phyloP scores from a whole-genome alignment of 129 eudicot genomes.

The Artemisia argyi region DNA sequence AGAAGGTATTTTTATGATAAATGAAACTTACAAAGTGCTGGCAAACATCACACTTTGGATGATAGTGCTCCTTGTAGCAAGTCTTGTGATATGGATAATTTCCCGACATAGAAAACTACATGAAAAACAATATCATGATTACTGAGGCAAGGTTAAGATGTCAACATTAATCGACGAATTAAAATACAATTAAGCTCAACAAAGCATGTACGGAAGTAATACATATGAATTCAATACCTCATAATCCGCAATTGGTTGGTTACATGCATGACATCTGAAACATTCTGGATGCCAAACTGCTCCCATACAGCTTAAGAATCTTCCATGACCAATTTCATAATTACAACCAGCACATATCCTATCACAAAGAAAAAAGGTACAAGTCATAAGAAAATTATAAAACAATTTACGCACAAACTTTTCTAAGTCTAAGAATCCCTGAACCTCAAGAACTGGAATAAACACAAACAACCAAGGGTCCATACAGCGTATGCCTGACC shows the following conservation, averaged over 20 bases:
- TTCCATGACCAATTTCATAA: constrained; percentile 84
- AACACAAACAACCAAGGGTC: neutral
- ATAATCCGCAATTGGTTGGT: constrained; percentile 82
- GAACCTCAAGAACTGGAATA: neutral
- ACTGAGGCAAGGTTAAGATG: neutral
- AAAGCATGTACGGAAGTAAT: constrained; percentile 9
- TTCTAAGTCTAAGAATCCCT: neutral
- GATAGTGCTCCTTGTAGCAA: constrained; percentile 86
- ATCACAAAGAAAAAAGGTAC: constrained; percentile 16
- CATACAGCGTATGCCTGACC: too few species aligned
- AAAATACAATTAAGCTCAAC: neutral
- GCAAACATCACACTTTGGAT: constrained; percentile 90
- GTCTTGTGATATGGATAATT: constrained; percentile 72
- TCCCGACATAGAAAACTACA: constrained; percentile 82
- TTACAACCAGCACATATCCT: constrained; percentile 96
- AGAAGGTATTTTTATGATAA: neutral
- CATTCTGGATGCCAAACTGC: constrained; percentile 98
- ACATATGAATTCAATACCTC: constrained; percentile 55
- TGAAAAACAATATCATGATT: neutral
- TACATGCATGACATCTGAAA: constrained; percentile 88
- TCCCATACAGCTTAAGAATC: constrained; percentile 89
- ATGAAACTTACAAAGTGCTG: constrained; percentile 70
- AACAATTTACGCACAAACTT: neutral
- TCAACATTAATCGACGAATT: neutral
- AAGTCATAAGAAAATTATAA: constrained; percentile 1